Evolutionary conservation across 257 asterid species (phyloP).

Genomic region (Solanum dulcamara): DNA sequence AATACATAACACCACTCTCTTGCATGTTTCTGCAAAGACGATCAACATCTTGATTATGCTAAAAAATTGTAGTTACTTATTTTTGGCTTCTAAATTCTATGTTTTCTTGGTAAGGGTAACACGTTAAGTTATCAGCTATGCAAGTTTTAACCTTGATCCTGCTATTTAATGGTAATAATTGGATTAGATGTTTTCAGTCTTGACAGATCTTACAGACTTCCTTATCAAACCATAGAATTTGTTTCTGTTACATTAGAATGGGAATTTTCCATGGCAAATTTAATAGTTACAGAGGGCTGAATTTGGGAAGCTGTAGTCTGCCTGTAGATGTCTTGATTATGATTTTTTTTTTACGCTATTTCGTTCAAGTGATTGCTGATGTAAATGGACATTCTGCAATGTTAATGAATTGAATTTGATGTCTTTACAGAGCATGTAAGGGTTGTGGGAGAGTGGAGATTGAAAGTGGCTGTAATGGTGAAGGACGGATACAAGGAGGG

Average conservation of each 20-base stretch:
- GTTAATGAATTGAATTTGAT: background rate
- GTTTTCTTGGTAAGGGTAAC: background rate
- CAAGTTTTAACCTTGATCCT: background rate
- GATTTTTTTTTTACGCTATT: background rate
- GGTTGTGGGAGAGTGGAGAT: conserved; percentile 70
- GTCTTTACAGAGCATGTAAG: conserved; percentile 51
- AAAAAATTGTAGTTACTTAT: background rate
- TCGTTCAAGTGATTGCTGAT: background rate
- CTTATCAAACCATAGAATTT: background rate
- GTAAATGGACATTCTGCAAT: background rate
- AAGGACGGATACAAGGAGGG: conserved; percentile 98
- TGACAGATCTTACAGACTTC: background rate
- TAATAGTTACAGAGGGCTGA: background rate
- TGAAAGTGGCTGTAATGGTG: conserved; percentile 81
- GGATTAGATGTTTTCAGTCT: background rate
- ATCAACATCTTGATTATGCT: background rate
- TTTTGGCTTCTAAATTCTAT: background rate
- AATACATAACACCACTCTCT: background rate
- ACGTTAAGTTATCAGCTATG: background rate
- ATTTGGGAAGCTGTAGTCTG: background rate
- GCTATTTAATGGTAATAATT: background rate
- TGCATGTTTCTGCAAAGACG: background rate
- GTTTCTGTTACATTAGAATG: background rate
- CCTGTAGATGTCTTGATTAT: background rate
- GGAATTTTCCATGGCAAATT: background rate